These are phyloP conservation scores for Hyaloscypha hepaticicola DNA, from an alignment of 495 filamentous ascomycete species.

Conservation along the genomic window DNA sequence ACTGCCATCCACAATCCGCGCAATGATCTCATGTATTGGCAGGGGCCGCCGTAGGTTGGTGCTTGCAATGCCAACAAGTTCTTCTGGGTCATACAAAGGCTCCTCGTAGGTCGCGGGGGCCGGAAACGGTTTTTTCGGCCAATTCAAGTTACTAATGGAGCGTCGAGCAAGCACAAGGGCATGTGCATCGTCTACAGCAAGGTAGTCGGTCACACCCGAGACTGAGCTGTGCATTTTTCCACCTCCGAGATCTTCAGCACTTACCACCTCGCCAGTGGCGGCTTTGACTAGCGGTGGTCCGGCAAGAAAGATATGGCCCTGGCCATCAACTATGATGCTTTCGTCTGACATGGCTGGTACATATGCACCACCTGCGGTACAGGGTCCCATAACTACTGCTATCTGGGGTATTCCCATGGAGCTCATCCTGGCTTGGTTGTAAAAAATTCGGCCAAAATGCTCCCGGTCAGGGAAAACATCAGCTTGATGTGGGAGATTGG, in stretches of 20 bases:
- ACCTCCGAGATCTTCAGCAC: conserved; percentile 89
- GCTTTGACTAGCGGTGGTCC: conserved; percentile 96
- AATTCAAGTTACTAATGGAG: conserved; percentile 86
- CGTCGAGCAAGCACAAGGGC: conserved; percentile 84
- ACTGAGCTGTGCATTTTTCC: conserved; percentile 89
- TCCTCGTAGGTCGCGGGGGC: conserved; percentile 47
- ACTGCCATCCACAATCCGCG: conserved; percentile 88
- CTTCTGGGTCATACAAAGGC: conserved; percentile 77
- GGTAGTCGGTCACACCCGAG: conserved; percentile 94
- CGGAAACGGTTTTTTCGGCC: conserved; percentile 47
- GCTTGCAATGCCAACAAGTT: conserved; percentile 84
- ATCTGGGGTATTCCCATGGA: conserved; percentile 87
- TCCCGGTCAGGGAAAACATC: conserved; percentile 96
- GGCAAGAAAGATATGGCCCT: conserved; percentile 95
- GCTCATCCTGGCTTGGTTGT: conserved; percentile 94
- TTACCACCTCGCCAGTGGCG: conserved; percentile 91
- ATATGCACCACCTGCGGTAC: conserved; percentile 93
- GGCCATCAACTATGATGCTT: conserved; percentile 90
- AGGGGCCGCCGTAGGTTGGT: conserved; percentile 84
- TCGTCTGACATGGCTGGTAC: conserved; percentile 98
- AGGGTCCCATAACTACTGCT: conserved; percentile 96
- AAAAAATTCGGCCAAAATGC: conserved; percentile 97
- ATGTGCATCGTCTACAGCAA: conserved; percentile 92
- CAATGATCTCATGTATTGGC: conserved; percentile 86
- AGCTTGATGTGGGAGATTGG: conserved; percentile 92